These are phyloP conservation scores for Eucalyptus paniculata DNA, from an alignment of 345 rosid genomes.

Conservation along the genomic window DNA sequence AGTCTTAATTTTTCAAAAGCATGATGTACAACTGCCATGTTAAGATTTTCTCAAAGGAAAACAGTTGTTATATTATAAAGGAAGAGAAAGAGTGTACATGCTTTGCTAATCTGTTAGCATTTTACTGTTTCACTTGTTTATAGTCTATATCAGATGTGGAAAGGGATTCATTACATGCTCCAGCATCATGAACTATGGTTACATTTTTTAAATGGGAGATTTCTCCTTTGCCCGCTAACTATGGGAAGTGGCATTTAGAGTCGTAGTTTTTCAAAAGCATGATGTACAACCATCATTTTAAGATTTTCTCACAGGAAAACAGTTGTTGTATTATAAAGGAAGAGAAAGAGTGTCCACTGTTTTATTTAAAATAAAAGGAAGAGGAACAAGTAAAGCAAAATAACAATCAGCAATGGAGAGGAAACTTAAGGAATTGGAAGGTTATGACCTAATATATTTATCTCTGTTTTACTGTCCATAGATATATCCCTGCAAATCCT, in stretches of 20 bases:
- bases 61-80: background rate
- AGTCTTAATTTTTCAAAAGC: background rate
- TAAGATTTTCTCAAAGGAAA: background rate
- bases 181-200: background rate
- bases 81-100: background rate
- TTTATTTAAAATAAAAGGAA: background rate
- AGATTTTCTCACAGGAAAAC: background rate
- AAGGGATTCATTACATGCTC: background rate
- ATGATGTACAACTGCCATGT: background rate
- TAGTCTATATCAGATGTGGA: background rate
- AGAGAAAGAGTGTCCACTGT: background rate
- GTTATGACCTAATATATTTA: background rate
- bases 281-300: background rate
- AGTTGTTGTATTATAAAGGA: background rate
- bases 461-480: background rate
- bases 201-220: background rate
- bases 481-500: background rate
- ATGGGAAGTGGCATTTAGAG: background rate
- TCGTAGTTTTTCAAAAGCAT: background rate
- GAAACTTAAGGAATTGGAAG: background rate
- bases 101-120: background rate
- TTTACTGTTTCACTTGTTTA: background rate
- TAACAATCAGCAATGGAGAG: background rate
- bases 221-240: background rate
- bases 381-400: background rate